Evolutionary conservation across 345 rosid species (phyloP).

Genomic region (Arabis hirsuta): DNA sequence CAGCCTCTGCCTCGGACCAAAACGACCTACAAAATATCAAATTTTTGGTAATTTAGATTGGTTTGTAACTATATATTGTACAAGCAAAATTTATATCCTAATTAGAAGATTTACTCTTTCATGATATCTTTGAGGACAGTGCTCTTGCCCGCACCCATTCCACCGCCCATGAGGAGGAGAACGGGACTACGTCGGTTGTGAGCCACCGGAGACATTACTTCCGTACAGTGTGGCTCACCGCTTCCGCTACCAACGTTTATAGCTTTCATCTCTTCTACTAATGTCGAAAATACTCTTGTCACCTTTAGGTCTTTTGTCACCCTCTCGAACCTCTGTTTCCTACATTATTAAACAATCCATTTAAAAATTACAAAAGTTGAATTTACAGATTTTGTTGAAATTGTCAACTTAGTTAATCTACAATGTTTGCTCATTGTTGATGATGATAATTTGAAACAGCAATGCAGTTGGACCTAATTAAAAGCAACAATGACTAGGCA

Average conservation of each 20-base stretch:
- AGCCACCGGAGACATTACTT: conserved; percentile 87
- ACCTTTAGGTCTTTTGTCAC: conserved; percentile 73
- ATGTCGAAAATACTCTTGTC: conserved; percentile 65
- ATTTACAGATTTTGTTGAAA: background rate
- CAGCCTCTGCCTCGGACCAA: conserved; percentile 75
- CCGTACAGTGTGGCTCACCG: conserved; percentile 55
- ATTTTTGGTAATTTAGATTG: background rate
- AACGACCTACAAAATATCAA: conserved; percentile 57
- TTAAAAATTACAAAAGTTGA: background rate
- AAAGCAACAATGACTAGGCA: background rate
- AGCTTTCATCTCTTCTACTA: conserved; percentile 85
- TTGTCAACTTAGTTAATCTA: conserved; percentile 12
- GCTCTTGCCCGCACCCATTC: conserved; percentile 98
- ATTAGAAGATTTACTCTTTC: conserved; percentile 56
- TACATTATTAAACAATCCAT: conserved; percentile 22
- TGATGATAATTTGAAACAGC: conserved; percentile 3
- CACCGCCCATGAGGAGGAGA: conserved; percentile 95
- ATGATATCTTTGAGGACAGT: conserved; percentile 86
- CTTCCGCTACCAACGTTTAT: conserved; percentile 44
- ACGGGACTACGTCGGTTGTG: conserved; percentile 82
- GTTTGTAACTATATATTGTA: background rate
- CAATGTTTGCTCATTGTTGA: background rate
- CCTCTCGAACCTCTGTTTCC: conserved; percentile 81
- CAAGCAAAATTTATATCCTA: background rate
- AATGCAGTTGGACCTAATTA: conserved; percentile 15